These are phyloP conservation scores for Jatropha podagrica DNA, from an alignment of 441 rosid species.

Conservation along the genomic window DNA sequence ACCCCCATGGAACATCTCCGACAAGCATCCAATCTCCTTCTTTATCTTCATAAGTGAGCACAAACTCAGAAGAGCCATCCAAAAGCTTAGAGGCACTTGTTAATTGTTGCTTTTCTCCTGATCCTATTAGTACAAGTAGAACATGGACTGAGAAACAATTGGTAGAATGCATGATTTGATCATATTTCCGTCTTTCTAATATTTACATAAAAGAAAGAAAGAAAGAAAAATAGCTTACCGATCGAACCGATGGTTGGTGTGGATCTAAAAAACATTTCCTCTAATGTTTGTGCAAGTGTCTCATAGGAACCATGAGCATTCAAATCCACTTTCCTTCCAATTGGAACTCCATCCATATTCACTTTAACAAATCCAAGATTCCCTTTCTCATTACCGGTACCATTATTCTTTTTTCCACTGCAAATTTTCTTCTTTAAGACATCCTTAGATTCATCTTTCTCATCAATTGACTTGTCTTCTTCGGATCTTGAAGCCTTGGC, in stretches of 20 bases:
- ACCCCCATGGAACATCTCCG: slow-evolving; percentile 98
- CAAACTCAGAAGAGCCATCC: slow-evolving; percentile 75
- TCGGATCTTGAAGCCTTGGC: slow-evolving; percentile 58
- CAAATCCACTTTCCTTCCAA: slow-evolving; percentile 86
- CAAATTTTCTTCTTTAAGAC: slow-evolving; percentile 38
- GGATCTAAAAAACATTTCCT: slow-evolving; percentile 67
- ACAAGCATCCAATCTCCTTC: slow-evolving; percentile 98
- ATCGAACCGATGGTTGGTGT: slow-evolving; percentile 24
- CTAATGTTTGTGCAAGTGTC: slow-evolving; percentile 59
- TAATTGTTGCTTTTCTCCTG: slow-evolving; percentile 27
- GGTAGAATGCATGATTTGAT: not conserved
- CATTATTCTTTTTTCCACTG: slow-evolving; percentile 26
- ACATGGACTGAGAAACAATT: slow-evolving; percentile 22
- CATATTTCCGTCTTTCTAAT: not conserved
- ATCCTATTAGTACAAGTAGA: slow-evolving; percentile 20
- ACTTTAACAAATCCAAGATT: slow-evolving; percentile 76
- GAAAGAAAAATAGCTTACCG: slow-evolving; percentile 30
- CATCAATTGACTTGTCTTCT: slow-evolving; percentile 42
- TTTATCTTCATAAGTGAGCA: slow-evolving; percentile 86
- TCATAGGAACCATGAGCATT: slow-evolving; percentile 69
- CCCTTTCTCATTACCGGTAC: slow-evolving; percentile 33
- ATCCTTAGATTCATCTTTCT: slow-evolving; percentile 45
- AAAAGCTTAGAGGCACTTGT: slow-evolving; percentile 44
- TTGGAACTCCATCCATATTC: slow-evolving; percentile 85
- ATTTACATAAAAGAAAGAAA: not conserved